Conservation (phyloP, 106 monocot species). For the Alisma plantagoaquatica region DNA sequence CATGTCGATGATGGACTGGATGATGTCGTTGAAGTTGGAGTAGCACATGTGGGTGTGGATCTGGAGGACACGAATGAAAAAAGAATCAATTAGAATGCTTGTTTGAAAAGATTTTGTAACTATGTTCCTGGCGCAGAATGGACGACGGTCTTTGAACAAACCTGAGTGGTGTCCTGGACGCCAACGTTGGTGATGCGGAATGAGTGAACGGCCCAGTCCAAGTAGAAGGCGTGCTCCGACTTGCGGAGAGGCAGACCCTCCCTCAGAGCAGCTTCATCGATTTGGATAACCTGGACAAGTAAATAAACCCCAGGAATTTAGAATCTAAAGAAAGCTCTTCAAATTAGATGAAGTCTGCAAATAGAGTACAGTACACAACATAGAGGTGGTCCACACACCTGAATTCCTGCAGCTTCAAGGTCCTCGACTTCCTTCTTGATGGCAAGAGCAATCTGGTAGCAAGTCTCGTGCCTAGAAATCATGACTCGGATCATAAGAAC, state of each 20-base stretch:
- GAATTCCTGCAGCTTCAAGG: constrained; percentile 60
- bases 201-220: constrained; percentile 73
- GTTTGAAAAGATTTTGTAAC: neutral
- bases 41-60: constrained; percentile 87
- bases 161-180: constrained; percentile 70
- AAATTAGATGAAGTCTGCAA: neutral
- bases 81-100: neutral
- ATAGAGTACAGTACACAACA: neutral
- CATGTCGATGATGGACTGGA: constrained; percentile 80
- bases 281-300: constrained; percentile 49
- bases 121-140: neutral
- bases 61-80: constrained; percentile 5
- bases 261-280: constrained; percentile 68
- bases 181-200: constrained; percentile 77
- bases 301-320: neutral
- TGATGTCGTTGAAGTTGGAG: constrained; percentile 83
- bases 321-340: neutral
- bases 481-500: too few relatives aligned
- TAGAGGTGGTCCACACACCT: constrained; percentile 15
- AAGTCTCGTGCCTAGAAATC: constrained; percentile 31
- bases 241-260: constrained; percentile 75
- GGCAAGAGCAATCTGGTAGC: constrained; percentile 74
- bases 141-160: constrained; percentile 1
- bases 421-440: constrained; percentile 73
- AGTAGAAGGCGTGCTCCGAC: constrained; percentile 61